A percentile compares a stretch with the other conserved stretches of the same genome.
These are phyloP conservation scores for Solidago caesia DNA, from an alignment of 129 eudicot genomes.

Conservation along the genomic window DNA sequence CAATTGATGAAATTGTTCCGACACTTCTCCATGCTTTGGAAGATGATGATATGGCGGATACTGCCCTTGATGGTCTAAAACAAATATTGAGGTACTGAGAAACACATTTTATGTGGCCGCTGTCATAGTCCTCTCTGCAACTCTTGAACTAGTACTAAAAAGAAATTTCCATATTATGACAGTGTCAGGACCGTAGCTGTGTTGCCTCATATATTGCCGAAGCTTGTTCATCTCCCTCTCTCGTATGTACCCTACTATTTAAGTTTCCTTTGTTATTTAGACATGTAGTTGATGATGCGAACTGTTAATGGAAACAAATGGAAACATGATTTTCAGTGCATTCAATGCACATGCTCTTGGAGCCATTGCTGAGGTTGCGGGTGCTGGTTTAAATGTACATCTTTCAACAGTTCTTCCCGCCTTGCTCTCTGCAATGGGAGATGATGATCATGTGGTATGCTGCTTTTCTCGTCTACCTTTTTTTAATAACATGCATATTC, in stretches of 20 bases:
- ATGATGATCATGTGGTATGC: slow-evolving; percentile 60
- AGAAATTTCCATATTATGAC: slow-evolving; percentile 10
- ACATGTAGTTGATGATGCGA: neutral
- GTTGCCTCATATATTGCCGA: slow-evolving; percentile 97
- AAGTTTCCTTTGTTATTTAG: neutral
- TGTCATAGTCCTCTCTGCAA: neutral
- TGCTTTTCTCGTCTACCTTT: slow-evolving; percentile 1
- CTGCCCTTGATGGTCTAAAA: slow-evolving; percentile 98
- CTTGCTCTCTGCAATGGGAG: slow-evolving; percentile 89
- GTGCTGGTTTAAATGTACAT: slow-evolving; percentile 84
- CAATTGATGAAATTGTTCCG: slow-evolving; percentile 97
- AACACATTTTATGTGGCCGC: neutral
- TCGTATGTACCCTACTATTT: slow-evolving; percentile 53
- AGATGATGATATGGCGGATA: slow-evolving; percentile 85
- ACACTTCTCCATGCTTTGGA: slow-evolving; percentile 96
- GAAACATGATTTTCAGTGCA: slow-evolving; percentile 50
- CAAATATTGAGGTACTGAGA: slow-evolving; percentile 74
- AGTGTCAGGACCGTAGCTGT: slow-evolving; percentile 98
- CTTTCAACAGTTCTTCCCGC: slow-evolving; percentile 88
- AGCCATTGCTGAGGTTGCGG: slow-evolving; percentile 98
- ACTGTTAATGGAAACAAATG: slow-evolving; percentile 7
- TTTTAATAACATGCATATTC: neutral
- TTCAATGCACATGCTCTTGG: slow-evolving; percentile 99
- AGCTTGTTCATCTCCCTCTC: slow-evolving; percentile 91
- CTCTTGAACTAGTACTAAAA: neutral